A percentile compares a stretch with the other conserved stretches of the same genome.
These are phyloP conservation scores for Irpex sp. DNA, from an alignment of 1,284 basidiomycete species.

Conservation along the genomic window DNA sequence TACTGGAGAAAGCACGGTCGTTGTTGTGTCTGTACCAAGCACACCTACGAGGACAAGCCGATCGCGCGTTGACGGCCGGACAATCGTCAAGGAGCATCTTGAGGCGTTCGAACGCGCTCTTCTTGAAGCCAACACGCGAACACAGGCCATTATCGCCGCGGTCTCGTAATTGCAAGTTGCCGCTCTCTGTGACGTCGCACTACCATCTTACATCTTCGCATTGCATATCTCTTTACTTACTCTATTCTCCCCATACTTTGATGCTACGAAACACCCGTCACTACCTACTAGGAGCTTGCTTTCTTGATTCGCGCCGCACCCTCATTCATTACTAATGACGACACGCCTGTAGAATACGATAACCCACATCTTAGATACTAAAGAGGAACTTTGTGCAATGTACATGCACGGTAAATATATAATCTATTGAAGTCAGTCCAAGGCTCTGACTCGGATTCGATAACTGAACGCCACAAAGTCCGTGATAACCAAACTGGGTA, in stretches of 20 bases:
- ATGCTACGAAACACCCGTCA: background rate
- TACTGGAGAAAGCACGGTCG: conserved; percentile 28
- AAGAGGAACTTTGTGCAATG: background rate
- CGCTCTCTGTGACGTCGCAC: background rate
- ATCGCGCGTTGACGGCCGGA: conserved; percentile 54
- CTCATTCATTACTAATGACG: conserved; percentile 1
- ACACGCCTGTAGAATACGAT: conserved; percentile 3
- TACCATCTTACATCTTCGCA: background rate
- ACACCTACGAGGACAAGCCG: conserved; percentile 23
- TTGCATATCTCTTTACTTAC: background rate
- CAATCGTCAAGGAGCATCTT: conserved; percentile 70
- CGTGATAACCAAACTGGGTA: background rate
- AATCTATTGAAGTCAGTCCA: no score
- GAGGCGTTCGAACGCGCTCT: conserved; percentile 68
- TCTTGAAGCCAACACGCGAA: conserved; percentile 66
- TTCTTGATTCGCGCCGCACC: background rate
- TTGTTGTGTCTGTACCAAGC: conserved; percentile 23
- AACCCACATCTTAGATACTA: background rate
- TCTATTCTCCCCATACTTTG: background rate
- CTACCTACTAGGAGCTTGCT: conserved; percentile 4
- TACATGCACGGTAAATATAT: no score
- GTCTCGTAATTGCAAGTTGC: conserved; percentile 20
- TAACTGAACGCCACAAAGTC: background rate
- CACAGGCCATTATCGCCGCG: conserved; percentile 72
- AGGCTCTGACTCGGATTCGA: no score